phyloP scores from a whole-genome alignment of 768 basidiomycete genomes.

The Amanita rubescens region DNA sequence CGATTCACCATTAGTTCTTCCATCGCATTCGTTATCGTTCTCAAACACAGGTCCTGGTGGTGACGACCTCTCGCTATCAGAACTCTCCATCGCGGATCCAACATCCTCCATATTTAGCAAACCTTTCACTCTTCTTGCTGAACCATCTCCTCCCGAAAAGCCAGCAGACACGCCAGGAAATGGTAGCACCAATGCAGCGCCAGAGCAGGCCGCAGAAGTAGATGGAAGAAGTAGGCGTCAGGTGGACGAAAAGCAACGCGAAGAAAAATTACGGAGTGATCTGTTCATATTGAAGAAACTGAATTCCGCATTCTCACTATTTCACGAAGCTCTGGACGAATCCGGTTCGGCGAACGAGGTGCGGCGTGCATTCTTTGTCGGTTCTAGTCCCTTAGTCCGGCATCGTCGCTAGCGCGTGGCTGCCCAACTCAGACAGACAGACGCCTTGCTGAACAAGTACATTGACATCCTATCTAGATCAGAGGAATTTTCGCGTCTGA shows the following conservation, averaged over 20 bases:
- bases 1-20: slow-evolving; percentile 28
- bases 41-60: slow-evolving; percentile 34
- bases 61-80: slow-evolving; percentile 50
- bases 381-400: background rate
- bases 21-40: slow-evolving; percentile 17
- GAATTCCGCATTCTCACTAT: slow-evolving; percentile 59
- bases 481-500: slow-evolving; percentile 56
- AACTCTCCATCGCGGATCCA: slow-evolving; percentile 39
- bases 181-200: background rate
- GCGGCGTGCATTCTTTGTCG: slow-evolving; percentile 14
- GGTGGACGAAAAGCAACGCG: slow-evolving; percentile 23
- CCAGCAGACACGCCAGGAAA: no score
- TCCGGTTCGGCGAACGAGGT: slow-evolving; percentile 69
- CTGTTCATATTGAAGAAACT: slow-evolving; percentile 65
- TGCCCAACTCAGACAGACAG: slow-evolving; percentile 60
- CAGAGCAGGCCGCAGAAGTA: background rate
- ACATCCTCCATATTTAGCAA: slow-evolving; percentile 11
- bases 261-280: slow-evolving; percentile 73
- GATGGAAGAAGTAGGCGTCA: background rate
- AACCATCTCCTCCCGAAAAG: slow-evolving; percentile 9
- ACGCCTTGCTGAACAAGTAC: slow-evolving; percentile 71
- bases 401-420: slow-evolving; percentile 46
- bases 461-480: slow-evolving; percentile 61
- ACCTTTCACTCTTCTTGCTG: slow-evolving; percentile 24
- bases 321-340: slow-evolving; percentile 59